Base-by-base conservation (phyloP, 495 filamentous ascomycete genomes). In the Penicillium daleae region DNA sequence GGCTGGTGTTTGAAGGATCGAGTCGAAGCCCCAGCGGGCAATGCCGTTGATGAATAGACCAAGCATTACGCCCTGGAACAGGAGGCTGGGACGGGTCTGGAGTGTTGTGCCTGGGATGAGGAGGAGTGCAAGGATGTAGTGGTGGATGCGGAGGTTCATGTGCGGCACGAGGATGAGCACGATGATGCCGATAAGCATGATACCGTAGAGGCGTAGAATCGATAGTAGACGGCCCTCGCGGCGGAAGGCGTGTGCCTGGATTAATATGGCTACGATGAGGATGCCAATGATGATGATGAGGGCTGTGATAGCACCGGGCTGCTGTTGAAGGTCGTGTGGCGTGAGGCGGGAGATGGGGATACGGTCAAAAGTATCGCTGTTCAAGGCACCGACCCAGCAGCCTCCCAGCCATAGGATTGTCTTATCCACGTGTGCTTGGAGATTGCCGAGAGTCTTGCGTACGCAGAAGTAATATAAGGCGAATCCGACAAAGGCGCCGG, bases 341-440 rank as follows among this genome's bases (percentile, higher is more conserved):
- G 89, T 93, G 15, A 95, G 79, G 21, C 91, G 85, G 44, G 86
- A 83, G 67, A 95, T 89, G 4, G 91, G 91, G 67, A 95, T 90
- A 9, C 74, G 75, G 65, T 91, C 89, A 65, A 95, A 86, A 6
- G 91, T 92, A 65, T 91, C 85, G 59, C 90, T 92, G 40, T 85
- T 87, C 33, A 94, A 75, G 9, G 90, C 88, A 29, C 89, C 90
- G 57, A 93, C 80, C 91, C 91, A 94, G 74, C 86, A 88, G 21
- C 81, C 83, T 0, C 88, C 87, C 7, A 93, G 79, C 90, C 90
- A 93, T 27, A 92, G 76, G 26, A 92, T 64, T 0, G 90, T 89
- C 71, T 90, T 91, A 64, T 93, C 90, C 63, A 88, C 73, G 64
- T 89, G 87, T 5, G 90, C 87, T 1, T 80, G 83, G 6, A 90